A percentile compares a stretch with the other conserved stretches of the same genome.
Conservation (phyloP, 2,329 filamentous ascomycete species). For the Xylogone sp. region DNA sequence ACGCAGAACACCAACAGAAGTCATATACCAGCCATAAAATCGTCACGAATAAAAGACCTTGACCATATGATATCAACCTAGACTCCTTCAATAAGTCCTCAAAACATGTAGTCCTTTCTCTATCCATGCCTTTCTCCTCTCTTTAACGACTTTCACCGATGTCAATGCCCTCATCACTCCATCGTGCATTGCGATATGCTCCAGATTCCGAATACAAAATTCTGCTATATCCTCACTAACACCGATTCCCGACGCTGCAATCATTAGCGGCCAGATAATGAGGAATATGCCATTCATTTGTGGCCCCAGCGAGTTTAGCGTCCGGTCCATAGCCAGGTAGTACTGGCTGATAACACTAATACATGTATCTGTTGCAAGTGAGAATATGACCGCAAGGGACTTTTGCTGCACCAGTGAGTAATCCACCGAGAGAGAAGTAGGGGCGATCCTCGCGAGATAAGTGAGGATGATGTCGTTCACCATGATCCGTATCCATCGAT, state of each 20-base stretch:
- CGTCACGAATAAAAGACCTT: no score
- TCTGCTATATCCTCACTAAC: constrained; percentile 15
- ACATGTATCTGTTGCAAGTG: constrained; percentile 19
- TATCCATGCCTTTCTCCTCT: constrained; percentile 1
- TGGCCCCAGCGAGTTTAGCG: constrained; percentile 1
- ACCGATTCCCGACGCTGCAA: constrained; percentile 17
- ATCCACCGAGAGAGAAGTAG: constrained; percentile 3
- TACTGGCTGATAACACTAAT: constrained; percentile 14
- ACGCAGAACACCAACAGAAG: no score
- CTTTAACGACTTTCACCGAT: constrained; percentile 9
- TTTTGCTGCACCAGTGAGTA: constrained; percentile 8
- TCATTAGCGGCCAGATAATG: constrained; percentile 15
- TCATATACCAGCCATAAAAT: no score
- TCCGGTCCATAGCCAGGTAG: constrained; percentile 1
- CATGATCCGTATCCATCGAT: constrained; percentile 19
- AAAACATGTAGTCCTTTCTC: background rate
- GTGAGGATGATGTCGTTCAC: constrained; percentile 18
- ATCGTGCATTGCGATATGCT: constrained; percentile 15
- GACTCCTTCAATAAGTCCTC: no score
- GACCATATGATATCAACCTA: no score
- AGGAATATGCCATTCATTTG: constrained; percentile 15
- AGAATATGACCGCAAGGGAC: constrained; percentile 10
- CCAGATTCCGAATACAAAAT: constrained; percentile 15
- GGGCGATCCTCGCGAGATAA: constrained; percentile 7
- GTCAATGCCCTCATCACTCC: constrained; percentile 15